Conservation (phyloP, 176 grass and related monocot species). For the Dendrocalamus sinicus region DNA sequence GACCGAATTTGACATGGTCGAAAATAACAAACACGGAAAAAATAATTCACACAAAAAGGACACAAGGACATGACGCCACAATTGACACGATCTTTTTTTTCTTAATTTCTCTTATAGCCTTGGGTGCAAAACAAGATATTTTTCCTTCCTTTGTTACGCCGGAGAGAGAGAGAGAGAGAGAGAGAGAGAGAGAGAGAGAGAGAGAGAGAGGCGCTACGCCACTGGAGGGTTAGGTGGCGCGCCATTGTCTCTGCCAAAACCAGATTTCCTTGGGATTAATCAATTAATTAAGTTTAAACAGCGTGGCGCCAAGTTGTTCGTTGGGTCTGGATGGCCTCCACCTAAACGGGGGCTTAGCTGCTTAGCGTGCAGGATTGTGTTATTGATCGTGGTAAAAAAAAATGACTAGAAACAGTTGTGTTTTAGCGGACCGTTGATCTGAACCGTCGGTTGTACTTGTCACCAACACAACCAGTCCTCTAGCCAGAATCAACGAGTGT, state of each 20-base stretch:
- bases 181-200: no score
- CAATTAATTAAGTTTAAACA: neutral
- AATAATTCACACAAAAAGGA: neutral
- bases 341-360: neutral
- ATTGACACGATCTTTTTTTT: neutral
- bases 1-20: neutral
- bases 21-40: neutral
- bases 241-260: slow-evolving; percentile 31
- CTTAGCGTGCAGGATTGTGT: neutral
- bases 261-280: neutral
- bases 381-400: neutral
- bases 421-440: neutral
- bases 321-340: slow-evolving; percentile 39
- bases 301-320: slow-evolving; percentile 8
- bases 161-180: neutral
- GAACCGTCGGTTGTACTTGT: neutral
- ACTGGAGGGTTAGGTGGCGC: slow-evolving; percentile 40
- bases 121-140: slow-evolving; percentile 5
- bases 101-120: neutral
- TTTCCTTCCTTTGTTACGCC: neutral
- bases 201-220: neutral
- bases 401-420: neutral
- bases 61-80: neutral
- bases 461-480: neutral
- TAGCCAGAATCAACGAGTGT: neutral